Base-by-base conservation (phyloP, 1,284 basidiomycete species). In the Takashimella tepidaria region DNA sequence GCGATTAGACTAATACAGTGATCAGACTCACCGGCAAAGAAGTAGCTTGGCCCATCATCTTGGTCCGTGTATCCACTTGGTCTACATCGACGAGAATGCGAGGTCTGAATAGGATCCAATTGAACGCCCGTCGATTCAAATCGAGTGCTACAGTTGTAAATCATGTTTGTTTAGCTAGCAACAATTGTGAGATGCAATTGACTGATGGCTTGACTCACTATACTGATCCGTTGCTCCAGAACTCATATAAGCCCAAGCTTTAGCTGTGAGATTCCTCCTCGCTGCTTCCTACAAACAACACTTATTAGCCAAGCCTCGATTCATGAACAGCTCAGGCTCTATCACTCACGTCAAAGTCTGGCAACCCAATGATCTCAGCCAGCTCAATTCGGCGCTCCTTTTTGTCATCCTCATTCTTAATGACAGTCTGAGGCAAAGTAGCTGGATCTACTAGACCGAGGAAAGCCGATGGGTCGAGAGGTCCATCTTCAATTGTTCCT, bases 241-340 rank as follows among this genome's bases (percentile, higher is more conserved):
- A 1, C 64, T 66, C 60, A 75, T 74, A 58, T 75, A 77, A 10
- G 73, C 70, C 70, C 72, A 76, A 23, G 74, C 74, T 54, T 75
- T 76, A 13, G 60, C 51, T 1, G 69, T 68, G 26, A 77, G 59
- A 21, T 66, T 64, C 5, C 56, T 50, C 24, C 64, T 57, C 2
- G 73, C 74, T 3, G 73, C 73, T 31, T 64, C 71, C 64, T 70
- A n/a, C 43, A 45, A 12, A 47, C 16, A 26, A 13, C 24, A 24
- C 25, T n/a, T n/a, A 12, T 22, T 23, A 11, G 31, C 16, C 37
- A 50, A 21, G 27, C 19, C 20, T 27, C 49, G 16, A 23, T 20
- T 20, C 22, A 22, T 23, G n/a, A n/a, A n/a, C n/a, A n/a, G n/a
- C n/a, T n/a, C 31, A 37, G 31, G 10, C 31, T 37, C 16, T 37